phyloP scores from a whole-genome alignment of 768 basidiomycete species.

The Crassisporium funariophilum region DNA sequence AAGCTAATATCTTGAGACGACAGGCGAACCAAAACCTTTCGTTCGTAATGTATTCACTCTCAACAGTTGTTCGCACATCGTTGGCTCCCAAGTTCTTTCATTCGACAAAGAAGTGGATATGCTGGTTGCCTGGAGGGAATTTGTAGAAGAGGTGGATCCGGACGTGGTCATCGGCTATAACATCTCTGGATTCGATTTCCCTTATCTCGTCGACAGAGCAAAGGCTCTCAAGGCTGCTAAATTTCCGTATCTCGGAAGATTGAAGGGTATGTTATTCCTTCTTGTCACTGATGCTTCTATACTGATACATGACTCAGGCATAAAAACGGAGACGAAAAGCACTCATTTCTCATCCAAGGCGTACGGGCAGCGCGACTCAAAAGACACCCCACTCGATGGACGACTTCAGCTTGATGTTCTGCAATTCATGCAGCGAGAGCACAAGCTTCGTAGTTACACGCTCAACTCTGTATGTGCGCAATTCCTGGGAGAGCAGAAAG shows the following conservation, averaged over 20 bases:
- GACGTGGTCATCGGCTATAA: slow-evolving; percentile 98
- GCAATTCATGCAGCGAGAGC: slow-evolving; percentile 98
- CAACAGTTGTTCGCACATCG: slow-evolving; percentile 92
- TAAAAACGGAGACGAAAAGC: slow-evolving; percentile 80
- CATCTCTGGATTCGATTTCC: slow-evolving; percentile 91
- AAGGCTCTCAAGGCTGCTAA: slow-evolving; percentile 69
- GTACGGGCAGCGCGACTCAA: slow-evolving; percentile 95
- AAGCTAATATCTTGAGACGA: slow-evolving; percentile 3
- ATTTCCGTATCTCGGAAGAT: slow-evolving; percentile 76
- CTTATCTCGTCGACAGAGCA: slow-evolving; percentile 92
- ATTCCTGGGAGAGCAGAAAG: slow-evolving; percentile 98
- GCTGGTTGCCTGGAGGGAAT: slow-evolving; percentile 86
- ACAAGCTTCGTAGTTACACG: slow-evolving; percentile 95
- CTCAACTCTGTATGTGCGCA: slow-evolving; percentile 98
- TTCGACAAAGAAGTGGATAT: slow-evolving; percentile 75
- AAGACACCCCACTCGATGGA: slow-evolving; percentile 89
- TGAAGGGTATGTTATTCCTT: slow-evolving; percentile 55
- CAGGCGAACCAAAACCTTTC: slow-evolving; percentile 92
- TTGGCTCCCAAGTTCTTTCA: slow-evolving; percentile 93
- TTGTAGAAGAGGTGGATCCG: slow-evolving; percentile 87
- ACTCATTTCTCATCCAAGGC: slow-evolving; percentile 99
- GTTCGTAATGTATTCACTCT: slow-evolving; percentile 96
- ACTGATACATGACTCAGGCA: slow-evolving; percentile 44
- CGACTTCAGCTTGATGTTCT: slow-evolving; percentile 94
- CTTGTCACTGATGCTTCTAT: background rate